Evolutionary conservation across 148 eudicot genomes (phyloP).

Genomic region (Gaultheria prostrata): DNA sequence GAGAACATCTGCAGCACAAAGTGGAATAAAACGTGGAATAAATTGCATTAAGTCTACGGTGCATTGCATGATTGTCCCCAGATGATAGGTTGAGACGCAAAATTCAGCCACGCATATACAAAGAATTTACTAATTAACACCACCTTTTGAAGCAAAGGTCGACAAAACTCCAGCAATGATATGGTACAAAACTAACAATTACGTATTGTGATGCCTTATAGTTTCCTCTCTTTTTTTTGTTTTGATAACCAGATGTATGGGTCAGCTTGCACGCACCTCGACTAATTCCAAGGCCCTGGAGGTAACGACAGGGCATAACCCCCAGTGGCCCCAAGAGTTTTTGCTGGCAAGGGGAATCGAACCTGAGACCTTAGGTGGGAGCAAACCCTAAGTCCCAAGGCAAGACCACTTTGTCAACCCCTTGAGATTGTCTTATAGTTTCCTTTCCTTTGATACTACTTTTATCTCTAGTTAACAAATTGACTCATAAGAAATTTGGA

Average conservation of each 20-base stretch:
- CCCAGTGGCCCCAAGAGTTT: no score
- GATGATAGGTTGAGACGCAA: not conserved
- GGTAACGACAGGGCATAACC: no score
- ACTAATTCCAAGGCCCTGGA: no score
- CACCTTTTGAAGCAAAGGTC: not conserved
- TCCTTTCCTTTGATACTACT: not conserved
- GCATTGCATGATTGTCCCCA: not conserved
- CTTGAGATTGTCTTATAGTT: not conserved
- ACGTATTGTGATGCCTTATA: not conserved
- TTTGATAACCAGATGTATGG: no score
- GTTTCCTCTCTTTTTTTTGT: not conserved
- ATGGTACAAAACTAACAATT: not conserved
- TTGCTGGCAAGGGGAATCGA: no score
- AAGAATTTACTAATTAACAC: not conserved
- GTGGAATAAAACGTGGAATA: not conserved
- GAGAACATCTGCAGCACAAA: constrained; percentile 20
- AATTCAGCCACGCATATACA: not conserved
- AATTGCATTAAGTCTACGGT: not conserved
- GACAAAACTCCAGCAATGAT: not conserved
- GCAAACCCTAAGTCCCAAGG: no score
- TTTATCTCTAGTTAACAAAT: not conserved
- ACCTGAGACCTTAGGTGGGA: no score
- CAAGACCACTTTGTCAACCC: no score
- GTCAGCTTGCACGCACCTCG: no score
- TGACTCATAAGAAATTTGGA: not conserved